These are phyloP conservation scores for Microstegium vimineum DNA, from an alignment of 176 grass and related monocot species.

Conservation along the genomic window DNA sequence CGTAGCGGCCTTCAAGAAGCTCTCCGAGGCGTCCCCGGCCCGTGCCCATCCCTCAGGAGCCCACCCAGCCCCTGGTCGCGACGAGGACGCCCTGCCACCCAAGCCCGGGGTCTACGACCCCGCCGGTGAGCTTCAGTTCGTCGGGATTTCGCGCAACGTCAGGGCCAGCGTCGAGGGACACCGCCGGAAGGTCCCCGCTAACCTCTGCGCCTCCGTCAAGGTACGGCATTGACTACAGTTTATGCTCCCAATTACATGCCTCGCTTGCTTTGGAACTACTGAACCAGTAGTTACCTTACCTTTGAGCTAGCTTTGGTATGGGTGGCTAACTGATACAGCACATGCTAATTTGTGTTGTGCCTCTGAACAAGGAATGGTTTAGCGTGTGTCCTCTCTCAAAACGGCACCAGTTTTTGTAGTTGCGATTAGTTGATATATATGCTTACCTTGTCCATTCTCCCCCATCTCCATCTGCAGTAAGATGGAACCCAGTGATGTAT, in stretches of 20 bases:
- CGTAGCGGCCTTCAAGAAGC: conserved; percentile 24
- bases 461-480: background rate
- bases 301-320: background rate
- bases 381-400: background rate
- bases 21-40: conserved; percentile 50
- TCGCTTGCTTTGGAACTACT: no score
- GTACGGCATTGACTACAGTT: conserved; percentile 20
- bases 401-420: background rate
- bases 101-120: conserved; percentile 55
- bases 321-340: background rate
- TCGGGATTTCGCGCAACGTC: conserved; percentile 82
- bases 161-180: conserved; percentile 71
- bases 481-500: no score
- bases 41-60: conserved; percentile 34
- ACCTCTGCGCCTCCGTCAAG: conserved; percentile 72
- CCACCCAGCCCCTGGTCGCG: conserved; percentile 20
- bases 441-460: background rate
- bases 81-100: conserved; percentile 30
- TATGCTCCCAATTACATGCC: background rate
- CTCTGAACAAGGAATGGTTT: background rate
- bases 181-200: conserved; percentile 58
- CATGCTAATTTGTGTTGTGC: background rate
- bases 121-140: conserved; percentile 63
- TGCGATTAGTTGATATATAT: background rate
- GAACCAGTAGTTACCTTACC: no score